A percentile compares a stretch with the other conserved stretches of the same genome.
Evolutionary conservation across 202 grass and related monocot genomes (phyloP).

Genomic region (Panicum hallii): DNA sequence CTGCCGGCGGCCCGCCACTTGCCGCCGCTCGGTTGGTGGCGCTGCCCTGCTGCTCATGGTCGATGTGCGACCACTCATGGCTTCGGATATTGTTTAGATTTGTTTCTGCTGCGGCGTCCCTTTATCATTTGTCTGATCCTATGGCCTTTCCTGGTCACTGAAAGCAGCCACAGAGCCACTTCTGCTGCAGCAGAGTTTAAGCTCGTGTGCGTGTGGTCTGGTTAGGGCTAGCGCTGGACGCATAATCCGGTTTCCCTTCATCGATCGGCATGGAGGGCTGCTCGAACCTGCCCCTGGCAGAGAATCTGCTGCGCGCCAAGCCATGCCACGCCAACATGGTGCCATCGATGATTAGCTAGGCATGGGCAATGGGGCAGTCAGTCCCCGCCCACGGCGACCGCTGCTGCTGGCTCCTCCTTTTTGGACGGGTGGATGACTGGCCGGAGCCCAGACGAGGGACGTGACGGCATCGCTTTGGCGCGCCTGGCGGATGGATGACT

Average conservation of each 20-base stretch:
- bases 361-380: neutral
- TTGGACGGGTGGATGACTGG: neutral
- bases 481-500: neutral
- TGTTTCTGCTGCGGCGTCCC: neutral
- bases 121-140: neutral
- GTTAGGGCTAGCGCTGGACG: too few species aligned
- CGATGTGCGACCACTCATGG: neutral
- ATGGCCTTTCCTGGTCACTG: neutral
- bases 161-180: too few species aligned
- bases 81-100: neutral
- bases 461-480: neutral
- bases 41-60: too few species aligned
- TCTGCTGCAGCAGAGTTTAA: too few species aligned
- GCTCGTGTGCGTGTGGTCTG: too few species aligned
- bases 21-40: constrained; percentile 23
- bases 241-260: too few species aligned
- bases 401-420: neutral
- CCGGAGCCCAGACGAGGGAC: neutral
- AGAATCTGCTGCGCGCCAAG: too few species aligned
- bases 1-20: neutral
- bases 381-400: neutral
- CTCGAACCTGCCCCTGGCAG: too few species aligned
- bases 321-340: neutral
- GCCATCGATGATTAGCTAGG: neutral
- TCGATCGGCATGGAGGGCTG: neutral